A percentile compares a stretch with the other conserved stretches of the same genome.
phyloP scores from a whole-genome alignment of 2,329 filamentous ascomycete genomes.

The Exophiala spinifera region DNA sequence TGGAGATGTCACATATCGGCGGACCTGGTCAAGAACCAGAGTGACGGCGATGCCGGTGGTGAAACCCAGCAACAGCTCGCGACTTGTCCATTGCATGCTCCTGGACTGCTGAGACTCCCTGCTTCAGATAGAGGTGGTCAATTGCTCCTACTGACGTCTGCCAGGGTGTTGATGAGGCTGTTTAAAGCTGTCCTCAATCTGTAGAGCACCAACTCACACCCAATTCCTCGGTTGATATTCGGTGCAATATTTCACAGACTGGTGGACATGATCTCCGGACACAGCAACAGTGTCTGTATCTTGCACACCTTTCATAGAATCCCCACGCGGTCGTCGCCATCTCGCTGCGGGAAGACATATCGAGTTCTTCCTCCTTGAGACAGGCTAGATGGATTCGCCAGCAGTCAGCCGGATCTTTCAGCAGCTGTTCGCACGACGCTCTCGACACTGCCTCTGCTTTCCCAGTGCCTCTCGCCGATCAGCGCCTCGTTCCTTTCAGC shows the following conservation, averaged over 20 bases:
- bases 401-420: slow-evolving; percentile 75
- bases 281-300: too few relatives aligned
- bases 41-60: slow-evolving; percentile 36
- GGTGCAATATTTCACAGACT: too few relatives aligned
- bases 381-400: slow-evolving; percentile 70
- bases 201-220: too few relatives aligned
- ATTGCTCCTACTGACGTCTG: too few relatives aligned
- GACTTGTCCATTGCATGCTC: slow-evolving; percentile 29
- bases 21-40: slow-evolving; percentile 16
- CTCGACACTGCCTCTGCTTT: slow-evolving; percentile 55
- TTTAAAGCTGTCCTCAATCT: too few relatives aligned
- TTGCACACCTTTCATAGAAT: too few relatives aligned
- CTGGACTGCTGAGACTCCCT: too few relatives aligned
- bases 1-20: slow-evolving; percentile 5
- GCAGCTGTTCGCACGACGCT: slow-evolving; percentile 75
- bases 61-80: slow-evolving; percentile 42
- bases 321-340: neutral
- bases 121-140: too few relatives aligned
- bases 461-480: slow-evolving; percentile 25
- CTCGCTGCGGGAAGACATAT: too few relatives aligned
- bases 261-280: too few relatives aligned
- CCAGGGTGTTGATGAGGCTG: too few relatives aligned
- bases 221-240: too few relatives aligned
- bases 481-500: slow-evolving; percentile 5
- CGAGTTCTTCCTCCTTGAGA: neutral